phyloP scores from a whole-genome alignment of 345 rosid genomes.

The Syzygium jambos region DNA sequence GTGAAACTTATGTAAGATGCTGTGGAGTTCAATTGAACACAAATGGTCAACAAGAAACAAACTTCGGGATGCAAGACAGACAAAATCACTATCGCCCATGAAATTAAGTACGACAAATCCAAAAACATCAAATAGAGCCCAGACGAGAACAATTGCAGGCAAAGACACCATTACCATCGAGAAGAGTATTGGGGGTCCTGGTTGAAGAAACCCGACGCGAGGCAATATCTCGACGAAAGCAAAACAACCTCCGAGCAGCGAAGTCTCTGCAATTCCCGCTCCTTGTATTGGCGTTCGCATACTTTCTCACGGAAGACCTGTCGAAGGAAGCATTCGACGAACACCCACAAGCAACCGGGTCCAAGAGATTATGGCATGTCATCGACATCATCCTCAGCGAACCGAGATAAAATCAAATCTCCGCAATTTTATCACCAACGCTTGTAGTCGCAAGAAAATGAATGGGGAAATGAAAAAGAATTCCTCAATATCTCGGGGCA shows the following conservation, averaged over 20 bases:
- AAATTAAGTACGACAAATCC: background rate
- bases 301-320: conserved; percentile 23
- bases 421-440: background rate
- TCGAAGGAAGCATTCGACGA: conserved; percentile 44
- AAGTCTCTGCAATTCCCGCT: conserved; percentile 14
- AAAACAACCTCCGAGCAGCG: conserved; percentile 35
- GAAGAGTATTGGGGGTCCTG: conserved; percentile 42
- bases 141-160: background rate
- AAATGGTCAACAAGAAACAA: background rate
- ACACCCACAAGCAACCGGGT: conserved; percentile 53
- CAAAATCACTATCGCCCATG: background rate
- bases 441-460: background rate
- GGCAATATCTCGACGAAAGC: conserved; percentile 32
- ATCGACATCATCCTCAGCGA: conserved; percentile 53
- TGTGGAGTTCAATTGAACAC: background rate
- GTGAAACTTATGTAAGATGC: background rate
- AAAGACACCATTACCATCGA: conserved; percentile 32
- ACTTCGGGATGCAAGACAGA: background rate
- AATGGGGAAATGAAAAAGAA: background rate
- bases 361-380: conserved; percentile 60
- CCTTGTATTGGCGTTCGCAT: conserved; percentile 17
- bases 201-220: conserved; percentile 51
- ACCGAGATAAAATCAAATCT: conserved; percentile 17
- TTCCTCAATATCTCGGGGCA: background rate
- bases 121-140: background rate